phyloP scores from a whole-genome alignment of 2,329 filamentous ascomycete genomes.

The Penicillium nordicum region DNA sequence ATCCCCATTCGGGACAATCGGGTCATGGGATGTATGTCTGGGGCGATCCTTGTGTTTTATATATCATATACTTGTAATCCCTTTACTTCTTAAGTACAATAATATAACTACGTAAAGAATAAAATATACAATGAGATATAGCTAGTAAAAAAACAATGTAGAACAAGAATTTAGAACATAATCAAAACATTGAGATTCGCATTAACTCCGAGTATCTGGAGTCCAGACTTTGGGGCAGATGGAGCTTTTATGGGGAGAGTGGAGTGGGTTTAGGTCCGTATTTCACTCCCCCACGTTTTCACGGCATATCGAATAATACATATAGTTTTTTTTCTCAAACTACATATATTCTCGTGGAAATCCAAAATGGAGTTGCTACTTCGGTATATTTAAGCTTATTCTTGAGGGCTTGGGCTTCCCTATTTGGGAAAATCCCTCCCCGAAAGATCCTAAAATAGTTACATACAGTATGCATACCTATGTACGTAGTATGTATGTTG shows the following conservation, averaged over 20 bases:
- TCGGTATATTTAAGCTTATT: background rate
- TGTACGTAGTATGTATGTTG: background rate
- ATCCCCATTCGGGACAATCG: conserved; percentile 8
- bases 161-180: background rate
- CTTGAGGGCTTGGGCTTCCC: background rate
- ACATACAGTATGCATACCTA: background rate
- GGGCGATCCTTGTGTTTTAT: conserved; percentile 3
- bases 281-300: conserved; percentile 5
- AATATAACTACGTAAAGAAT: background rate
- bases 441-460: background rate
- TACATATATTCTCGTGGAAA: no score
- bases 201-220: conserved; percentile 1
- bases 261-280: conserved; percentile 1
- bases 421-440: background rate
- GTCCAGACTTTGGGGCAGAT: conserved; percentile 1
- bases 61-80: background rate
- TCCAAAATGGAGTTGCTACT: background rate
- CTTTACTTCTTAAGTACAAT: background rate
- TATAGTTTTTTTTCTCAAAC: no score
- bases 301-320: background rate
- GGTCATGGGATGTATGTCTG: conserved; percentile 23
- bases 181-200: background rate
- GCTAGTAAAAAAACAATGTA: no score
- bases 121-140: no score
- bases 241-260: conserved; percentile 4